These are phyloP conservation scores for Corynespora cassiicola DNA, from an alignment of 2,329 filamentous ascomycete species.

Conservation along the genomic window DNA sequence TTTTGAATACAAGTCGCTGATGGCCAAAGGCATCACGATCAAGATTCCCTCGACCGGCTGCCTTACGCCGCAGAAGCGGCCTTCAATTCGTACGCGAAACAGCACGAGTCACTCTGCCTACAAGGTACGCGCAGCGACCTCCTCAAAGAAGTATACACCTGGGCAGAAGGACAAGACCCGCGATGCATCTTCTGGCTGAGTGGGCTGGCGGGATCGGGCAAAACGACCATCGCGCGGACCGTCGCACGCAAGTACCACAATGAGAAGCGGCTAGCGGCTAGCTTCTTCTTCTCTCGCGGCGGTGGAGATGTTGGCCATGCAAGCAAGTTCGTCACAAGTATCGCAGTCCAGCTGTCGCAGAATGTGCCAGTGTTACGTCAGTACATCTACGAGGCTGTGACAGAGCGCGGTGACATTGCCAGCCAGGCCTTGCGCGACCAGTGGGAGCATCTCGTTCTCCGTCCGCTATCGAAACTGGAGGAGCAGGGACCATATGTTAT, in stretches of 20 bases:
- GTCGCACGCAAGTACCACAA: conserved; percentile 23
- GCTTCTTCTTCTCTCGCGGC: conserved; percentile 27
- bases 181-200: conserved; percentile 39
- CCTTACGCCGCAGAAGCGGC: conserved; percentile 17
- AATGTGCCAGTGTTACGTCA: conserved; percentile 12
- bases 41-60: conserved; percentile 3
- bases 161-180: conserved; percentile 19
- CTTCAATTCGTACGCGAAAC: conserved; percentile 26
- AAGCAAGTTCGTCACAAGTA: conserved; percentile 20
- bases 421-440: conserved; percentile 20
- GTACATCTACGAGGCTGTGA: conserved; percentile 17
- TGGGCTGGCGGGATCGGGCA: conserved; percentile 41
- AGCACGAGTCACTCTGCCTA: conserved; percentile 26
- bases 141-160: conserved; percentile 24
- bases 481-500: conserved; percentile 6
- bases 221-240: conserved; percentile 40
- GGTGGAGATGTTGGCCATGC: conserved; percentile 17
- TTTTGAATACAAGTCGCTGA: too few species aligned
- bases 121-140: conserved; percentile 27
- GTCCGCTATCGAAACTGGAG: conserved; percentile 10
- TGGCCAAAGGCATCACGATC: too few species aligned
- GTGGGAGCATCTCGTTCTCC: conserved; percentile 21
- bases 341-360: conserved; percentile 19
- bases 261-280: conserved; percentile 13
- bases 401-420: conserved; percentile 11